Evolutionary conservation across 108 stramenopile genomes (phyloP).

Genomic region (Fragilariopsis cylindrus): DNA sequence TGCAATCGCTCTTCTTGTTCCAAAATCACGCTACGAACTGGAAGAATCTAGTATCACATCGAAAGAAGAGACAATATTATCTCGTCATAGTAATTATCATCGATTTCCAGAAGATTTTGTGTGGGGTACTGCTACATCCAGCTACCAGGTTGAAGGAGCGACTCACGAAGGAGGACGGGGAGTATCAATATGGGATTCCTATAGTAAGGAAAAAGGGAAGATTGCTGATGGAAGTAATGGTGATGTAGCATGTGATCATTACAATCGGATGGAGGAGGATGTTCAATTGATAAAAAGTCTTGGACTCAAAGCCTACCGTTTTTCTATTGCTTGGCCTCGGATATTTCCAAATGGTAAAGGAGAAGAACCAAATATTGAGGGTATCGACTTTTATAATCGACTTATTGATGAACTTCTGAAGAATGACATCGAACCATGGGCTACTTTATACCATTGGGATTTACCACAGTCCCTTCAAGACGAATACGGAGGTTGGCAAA

Average conservation of each 20-base stretch:
- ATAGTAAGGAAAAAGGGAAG: conserved; percentile 40
- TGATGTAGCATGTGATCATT: conserved; percentile 89
- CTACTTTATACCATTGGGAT: conserved; percentile 97
- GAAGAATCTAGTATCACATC: background rate
- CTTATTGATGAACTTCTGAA: conserved; percentile 84
- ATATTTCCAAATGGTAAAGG: conserved; percentile 80
- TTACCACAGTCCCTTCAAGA: conserved; percentile 86
- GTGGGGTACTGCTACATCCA: conserved; percentile 91
- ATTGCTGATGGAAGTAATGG: conserved; percentile 77
- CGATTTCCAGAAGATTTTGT: conserved; percentile 53
- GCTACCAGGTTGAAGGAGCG: conserved; percentile 93
- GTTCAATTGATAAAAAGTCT: conserved; percentile 75
- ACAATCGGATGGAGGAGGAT: conserved; percentile 85
- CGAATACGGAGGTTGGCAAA: conserved; percentile 80
- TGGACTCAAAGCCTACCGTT: conserved; percentile 89
- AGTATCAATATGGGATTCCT: conserved; percentile 91
- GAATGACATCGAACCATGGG: conserved; percentile 81
- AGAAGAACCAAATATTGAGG: conserved; percentile 56
- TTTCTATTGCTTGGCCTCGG: conserved; percentile 91
- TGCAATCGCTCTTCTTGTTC: too few relatives aligned
- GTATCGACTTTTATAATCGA: conserved; percentile 85
- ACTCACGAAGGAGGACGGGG: conserved; percentile 77
- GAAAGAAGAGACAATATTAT: background rate
- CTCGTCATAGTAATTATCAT: conserved; percentile 9
- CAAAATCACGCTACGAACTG: too few relatives aligned